A percentile compares a stretch with the other conserved stretches of the same genome.
Conservation (phyloP, 495 filamentous ascomycete species). For the Jackrogersella multiformis region DNA sequence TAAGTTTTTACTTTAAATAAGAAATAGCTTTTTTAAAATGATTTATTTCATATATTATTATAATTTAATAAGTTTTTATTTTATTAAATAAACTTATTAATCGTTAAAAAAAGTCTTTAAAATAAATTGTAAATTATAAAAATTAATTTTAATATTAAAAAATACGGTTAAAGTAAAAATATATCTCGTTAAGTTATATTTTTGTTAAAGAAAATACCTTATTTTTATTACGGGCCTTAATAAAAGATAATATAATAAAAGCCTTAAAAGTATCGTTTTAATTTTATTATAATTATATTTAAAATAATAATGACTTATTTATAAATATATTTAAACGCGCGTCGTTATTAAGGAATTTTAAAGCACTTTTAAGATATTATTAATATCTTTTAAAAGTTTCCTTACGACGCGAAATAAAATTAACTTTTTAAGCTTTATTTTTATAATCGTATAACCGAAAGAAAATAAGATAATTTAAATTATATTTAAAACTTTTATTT, state of each 20-base stretch:
- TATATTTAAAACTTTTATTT: neutral
- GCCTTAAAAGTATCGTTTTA: neutral
- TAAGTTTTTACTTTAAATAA: neutral
- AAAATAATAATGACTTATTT: neutral
- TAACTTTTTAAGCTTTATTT: neutral
- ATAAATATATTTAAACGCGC: neutral
- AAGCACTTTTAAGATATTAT: neutral
- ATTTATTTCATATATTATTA: neutral
- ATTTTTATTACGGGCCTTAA: neutral
- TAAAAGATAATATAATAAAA: neutral
- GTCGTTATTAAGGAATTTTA: neutral
- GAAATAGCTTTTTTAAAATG: neutral
- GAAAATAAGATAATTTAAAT: neutral
- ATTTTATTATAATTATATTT: neutral
- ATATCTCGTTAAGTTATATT: neutral
- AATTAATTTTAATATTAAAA: neutral
- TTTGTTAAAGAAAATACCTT: neutral
- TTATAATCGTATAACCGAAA: neutral
- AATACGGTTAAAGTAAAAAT: neutral
- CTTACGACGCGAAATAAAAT: neutral
- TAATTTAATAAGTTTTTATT: neutral
- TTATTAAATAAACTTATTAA: neutral
- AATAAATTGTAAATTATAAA: neutral
- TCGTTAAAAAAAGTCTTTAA: neutral
- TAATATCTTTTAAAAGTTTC: neutral